phyloP scores from a whole-genome alignment of 2,329 filamentous ascomycete genomes.

The Aspergillus eucalypticola region DNA sequence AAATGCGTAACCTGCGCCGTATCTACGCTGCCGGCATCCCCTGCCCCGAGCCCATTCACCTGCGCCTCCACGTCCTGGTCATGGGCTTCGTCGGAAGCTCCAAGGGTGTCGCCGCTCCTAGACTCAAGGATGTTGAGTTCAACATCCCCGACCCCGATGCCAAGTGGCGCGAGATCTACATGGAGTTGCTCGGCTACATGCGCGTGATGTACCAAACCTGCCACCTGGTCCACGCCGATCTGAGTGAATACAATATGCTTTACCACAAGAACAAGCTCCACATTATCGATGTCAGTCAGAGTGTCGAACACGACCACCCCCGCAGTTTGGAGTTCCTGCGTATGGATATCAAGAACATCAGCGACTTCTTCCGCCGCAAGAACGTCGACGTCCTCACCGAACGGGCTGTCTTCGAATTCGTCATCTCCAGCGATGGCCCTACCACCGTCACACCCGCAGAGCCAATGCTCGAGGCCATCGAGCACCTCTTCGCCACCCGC shows the following conservation, averaged over 20 bases:
- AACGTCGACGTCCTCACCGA: conserved; percentile 80
- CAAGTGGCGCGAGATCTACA: conserved; percentile 76
- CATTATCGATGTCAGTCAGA: conserved; percentile 97
- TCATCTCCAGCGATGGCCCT: conserved; percentile 63
- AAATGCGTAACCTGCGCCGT: conserved; percentile 88
- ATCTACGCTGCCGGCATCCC: conserved; percentile 83
- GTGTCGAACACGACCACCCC: conserved; percentile 94
- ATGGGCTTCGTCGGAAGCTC: conserved; percentile 91
- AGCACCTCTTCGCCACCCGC: conserved; percentile 65
- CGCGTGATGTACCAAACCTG: conserved; percentile 90
- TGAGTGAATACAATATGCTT: conserved; percentile 97
- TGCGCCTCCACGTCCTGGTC: conserved; percentile 91
- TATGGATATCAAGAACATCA: conserved; percentile 98
- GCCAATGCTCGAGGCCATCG: conserved; percentile 62
- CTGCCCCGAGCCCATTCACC: conserved; percentile 82
- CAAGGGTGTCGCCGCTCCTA: conserved; percentile 83
- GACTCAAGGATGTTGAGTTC: conserved; percentile 82
- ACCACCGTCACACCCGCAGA: conserved; percentile 44
- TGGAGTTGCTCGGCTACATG: conserved; percentile 85
- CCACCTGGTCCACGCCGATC: conserved; percentile 87
- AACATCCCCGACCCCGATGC: conserved; percentile 65
- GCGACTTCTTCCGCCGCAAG: conserved; percentile 86
- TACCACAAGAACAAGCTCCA: conserved; percentile 81
- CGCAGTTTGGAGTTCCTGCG: conserved; percentile 88
- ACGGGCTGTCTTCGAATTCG: conserved; percentile 78